Evolutionary conservation across 2,329 filamentous ascomycete genomes (phyloP), one percentile per base, ranked within the genome.

Genomic region (Periconia digitata): DNA sequence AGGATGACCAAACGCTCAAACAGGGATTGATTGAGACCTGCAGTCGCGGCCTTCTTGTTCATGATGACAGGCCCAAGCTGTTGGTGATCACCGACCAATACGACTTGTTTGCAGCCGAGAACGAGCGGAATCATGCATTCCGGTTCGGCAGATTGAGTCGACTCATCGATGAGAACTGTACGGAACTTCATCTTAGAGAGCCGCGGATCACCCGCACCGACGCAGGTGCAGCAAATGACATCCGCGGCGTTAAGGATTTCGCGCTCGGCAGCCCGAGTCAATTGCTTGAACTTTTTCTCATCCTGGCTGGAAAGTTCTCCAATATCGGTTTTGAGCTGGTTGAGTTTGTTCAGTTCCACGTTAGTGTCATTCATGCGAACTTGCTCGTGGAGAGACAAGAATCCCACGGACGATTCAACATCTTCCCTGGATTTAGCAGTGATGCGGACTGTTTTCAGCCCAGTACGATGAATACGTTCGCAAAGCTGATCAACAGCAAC

Each of bases 21-120:
- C 8, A 99, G 80, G n/a, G 92, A 97, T 72, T 97, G 94, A 74
- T 97, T 96, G 15, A 99, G 80, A 52, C 94, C 94, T 46, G 94
- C 94, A 74, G 97, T 97, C 53, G 94, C 94, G 13, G 94, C 94
- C 75, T 97, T 97, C 81, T 99, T 99, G 81, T 99, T 99, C 92
- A 99, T 99, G 69, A 99, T 97, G 63, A 99, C 94, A 1, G 94
- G 94, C 0, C 94, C 94, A 56, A 99, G 84, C 71, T 99, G 94
- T 73, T 97, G 95, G 74, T 99, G 94, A 67, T 99, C 94, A 67
- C 94, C 94, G 36, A 99, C 94, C 29, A 99, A 82, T n/a, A 99
- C 94, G 42, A 96, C 91, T 72, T 99, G 94, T 76, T 99, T 99
- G 79, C 94, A 99, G 43, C 94, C 94, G 18, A 99, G 81, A 24